Evolutionary conservation across 2,329 filamentous ascomycete genomes (phyloP).

Genomic region (Fragosphaeria purpurea): DNA sequence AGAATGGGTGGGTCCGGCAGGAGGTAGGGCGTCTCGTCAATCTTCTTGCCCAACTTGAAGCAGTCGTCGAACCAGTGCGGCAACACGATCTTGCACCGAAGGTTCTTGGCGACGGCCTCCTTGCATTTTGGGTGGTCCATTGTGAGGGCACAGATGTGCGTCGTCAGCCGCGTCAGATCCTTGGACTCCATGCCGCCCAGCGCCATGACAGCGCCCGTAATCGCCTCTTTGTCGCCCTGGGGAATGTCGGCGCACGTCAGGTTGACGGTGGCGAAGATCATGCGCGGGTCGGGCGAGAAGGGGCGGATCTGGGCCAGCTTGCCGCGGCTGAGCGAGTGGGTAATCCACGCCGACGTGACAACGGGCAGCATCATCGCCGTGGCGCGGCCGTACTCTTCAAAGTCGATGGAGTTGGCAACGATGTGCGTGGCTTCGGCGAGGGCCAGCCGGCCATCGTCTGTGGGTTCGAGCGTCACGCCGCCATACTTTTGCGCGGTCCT

Average conservation of each 20-base stretch:
- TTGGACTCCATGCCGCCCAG: conserved; percentile 76
- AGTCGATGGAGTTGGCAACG: conserved; percentile 70
- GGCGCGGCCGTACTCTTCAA: conserved; percentile 71
- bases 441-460: conserved; percentile 37
- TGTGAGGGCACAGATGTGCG: conserved; percentile 78
- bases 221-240: conserved; percentile 78
- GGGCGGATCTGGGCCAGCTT: conserved; percentile 71
- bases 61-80: conserved; percentile 99
- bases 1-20: conserved; percentile 81
- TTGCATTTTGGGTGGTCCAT: conserved; percentile 64
- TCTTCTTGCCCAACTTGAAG: conserved; percentile 81
- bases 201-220: conserved; percentile 78
- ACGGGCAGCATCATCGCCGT: conserved; percentile 73
- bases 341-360: conserved; percentile 73
- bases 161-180: conserved; percentile 62
- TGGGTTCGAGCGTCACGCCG: conserved; percentile 36
- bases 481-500: conserved; percentile 37
- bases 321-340: conserved; percentile 55
- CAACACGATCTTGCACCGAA: conserved; percentile 73
- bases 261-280: conserved; percentile 80
- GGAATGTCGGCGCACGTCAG: conserved; percentile 80
- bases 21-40: conserved; percentile 77
- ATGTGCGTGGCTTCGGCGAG: conserved; percentile 44
- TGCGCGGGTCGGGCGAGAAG: conserved; percentile 79
- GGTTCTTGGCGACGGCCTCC: conserved; percentile 50